Evolutionary conservation across 2,329 filamentous ascomycete species (phyloP), one percentile per base, ranked within the genome.

Genomic region (Apiospora marii): DNA sequence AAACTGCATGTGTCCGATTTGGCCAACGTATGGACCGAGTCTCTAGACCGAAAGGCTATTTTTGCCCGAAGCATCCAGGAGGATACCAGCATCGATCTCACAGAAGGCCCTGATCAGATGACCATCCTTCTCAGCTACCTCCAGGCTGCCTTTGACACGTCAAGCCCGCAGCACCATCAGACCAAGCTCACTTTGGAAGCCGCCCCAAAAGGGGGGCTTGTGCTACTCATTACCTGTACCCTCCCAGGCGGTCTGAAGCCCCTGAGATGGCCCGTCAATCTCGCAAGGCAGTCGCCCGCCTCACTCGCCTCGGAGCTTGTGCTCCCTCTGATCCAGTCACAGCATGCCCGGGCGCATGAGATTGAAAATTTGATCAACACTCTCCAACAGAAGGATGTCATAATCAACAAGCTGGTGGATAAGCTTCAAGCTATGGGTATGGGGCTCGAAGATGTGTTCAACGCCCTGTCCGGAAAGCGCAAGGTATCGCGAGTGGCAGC

Each of bases 51-150:
- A 30, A 85, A 84, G n/a, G 86, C 84, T 14, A 92, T 96, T 72
- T 87, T 91, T 71, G 83, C 86, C 73, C 89, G 92, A 73, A 92
- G 90, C 43, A 85, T 89, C 72, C 83, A 87, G 34, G 87, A 92
- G 76, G 87, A 90, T 76, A 93, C 92, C 22, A 91, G 89, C 74
- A 94, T 96, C 74, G 93, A 96, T 79, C 91, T 93, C 1, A 91
- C 88, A 78, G 91, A 92, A 75, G 81, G 78, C 73, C 84, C 86
- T 0, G 88, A 90, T 69, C 93, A 96, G 77, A 89, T 94, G 82
- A 80, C 83, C 37, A 90, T 91, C 69, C 90, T 96, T 70, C 83
- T 95, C 19, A 85, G 88, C 30, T 91, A 92, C 77, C 84, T 96
- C 24, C 81, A 84, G 68, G 83, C 83, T 53, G 86, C 87, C 43